Evolutionary conservation across 495 filamentous ascomycete genomes (phyloP).

Genomic region (Acidomyces sp.): DNA sequence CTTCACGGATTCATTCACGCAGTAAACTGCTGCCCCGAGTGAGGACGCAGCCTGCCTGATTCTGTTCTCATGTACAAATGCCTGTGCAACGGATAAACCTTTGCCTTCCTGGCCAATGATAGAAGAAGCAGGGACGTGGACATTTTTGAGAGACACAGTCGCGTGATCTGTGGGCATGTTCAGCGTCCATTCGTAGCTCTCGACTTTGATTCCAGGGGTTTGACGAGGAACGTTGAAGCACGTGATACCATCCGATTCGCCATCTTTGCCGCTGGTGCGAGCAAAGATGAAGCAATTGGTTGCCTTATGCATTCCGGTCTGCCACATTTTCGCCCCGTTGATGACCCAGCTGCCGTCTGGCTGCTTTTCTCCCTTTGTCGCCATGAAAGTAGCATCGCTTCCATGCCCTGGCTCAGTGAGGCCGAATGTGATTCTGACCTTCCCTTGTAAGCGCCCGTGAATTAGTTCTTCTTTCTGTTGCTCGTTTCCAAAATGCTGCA

Average conservation of each 20-base stretch:
- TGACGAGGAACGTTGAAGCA: constrained; percentile 42
- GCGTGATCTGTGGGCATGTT: constrained; percentile 52
- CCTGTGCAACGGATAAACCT: constrained; percentile 45
- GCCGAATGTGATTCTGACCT: constrained; percentile 43
- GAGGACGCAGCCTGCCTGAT: constrained; percentile 47
- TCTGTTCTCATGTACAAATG: constrained; percentile 51
- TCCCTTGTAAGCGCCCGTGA: constrained; percentile 33
- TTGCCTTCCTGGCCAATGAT: constrained; percentile 36
- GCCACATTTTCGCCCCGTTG: constrained; percentile 47
- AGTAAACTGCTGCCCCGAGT: constrained; percentile 43
- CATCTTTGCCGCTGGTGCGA: constrained; percentile 36
- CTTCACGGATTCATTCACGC: constrained; percentile 40
- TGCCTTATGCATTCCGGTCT: constrained; percentile 44
- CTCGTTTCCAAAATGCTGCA: constrained; percentile 40
- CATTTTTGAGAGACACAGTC: constrained; percentile 37
- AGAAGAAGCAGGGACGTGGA: constrained; percentile 36
- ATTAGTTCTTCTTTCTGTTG: constrained; percentile 41
- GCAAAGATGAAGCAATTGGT: constrained; percentile 49
- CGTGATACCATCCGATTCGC: constrained; percentile 40
- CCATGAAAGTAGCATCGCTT: constrained; percentile 47
- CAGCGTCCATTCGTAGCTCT: constrained; percentile 46
- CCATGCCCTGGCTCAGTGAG: constrained; percentile 49
- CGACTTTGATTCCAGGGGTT: constrained; percentile 35
- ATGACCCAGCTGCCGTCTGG: constrained; percentile 37
- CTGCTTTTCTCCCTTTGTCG: constrained; percentile 33